These are phyloP conservation scores for Metarhizium sp. DNA, from an alignment of 2,329 filamentous ascomycete species.

Conservation along the genomic window DNA sequence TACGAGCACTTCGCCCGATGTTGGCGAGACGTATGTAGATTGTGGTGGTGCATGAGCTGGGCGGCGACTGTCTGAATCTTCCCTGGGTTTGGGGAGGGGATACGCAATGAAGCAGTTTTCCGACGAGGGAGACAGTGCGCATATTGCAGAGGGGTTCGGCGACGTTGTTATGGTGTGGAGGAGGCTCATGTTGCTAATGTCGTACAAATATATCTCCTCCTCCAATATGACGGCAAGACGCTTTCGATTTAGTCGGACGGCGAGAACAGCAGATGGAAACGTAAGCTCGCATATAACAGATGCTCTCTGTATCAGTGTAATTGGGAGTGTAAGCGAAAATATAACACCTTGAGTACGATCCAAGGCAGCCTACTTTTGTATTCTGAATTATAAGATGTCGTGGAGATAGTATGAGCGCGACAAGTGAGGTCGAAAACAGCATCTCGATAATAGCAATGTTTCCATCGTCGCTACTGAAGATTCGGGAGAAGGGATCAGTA, in stretches of 20 bases:
- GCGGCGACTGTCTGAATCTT: slow-evolving; percentile 45
- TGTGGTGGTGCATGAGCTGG: slow-evolving; percentile 80
- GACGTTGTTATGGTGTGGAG: slow-evolving; percentile 89
- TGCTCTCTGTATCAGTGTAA: slow-evolving; percentile 34
- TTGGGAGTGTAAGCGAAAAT: not conserved
- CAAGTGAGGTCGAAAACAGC: slow-evolving; percentile 95
- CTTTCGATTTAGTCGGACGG: slow-evolving; percentile 89
- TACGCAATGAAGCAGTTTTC: slow-evolving; percentile 96
- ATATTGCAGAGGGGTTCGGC: slow-evolving; percentile 85
- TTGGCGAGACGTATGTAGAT: slow-evolving; percentile 70
- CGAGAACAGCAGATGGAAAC: slow-evolving; percentile 91
- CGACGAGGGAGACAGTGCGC: slow-evolving; percentile 84
- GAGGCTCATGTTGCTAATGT: slow-evolving; percentile 97
- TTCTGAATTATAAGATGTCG: slow-evolving; percentile 93
- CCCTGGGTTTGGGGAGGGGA: slow-evolving; percentile 67
- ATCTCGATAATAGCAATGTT: slow-evolving; percentile 97
- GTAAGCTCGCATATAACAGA: slow-evolving; percentile 97
- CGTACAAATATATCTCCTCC: slow-evolving; percentile 95
- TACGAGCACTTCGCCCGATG: slow-evolving; percentile 83
- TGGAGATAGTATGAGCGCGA: slow-evolving; percentile 86
- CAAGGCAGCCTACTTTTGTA: slow-evolving; percentile 59
- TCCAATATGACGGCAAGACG: slow-evolving; percentile 88
- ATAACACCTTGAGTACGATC: not conserved
- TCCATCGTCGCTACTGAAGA: slow-evolving; percentile 87
- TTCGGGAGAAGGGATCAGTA: slow-evolving; percentile 91